Evolutionary conservation across 257 asterid genomes (phyloP).

Genomic region (Capsicum rhomboideum): DNA sequence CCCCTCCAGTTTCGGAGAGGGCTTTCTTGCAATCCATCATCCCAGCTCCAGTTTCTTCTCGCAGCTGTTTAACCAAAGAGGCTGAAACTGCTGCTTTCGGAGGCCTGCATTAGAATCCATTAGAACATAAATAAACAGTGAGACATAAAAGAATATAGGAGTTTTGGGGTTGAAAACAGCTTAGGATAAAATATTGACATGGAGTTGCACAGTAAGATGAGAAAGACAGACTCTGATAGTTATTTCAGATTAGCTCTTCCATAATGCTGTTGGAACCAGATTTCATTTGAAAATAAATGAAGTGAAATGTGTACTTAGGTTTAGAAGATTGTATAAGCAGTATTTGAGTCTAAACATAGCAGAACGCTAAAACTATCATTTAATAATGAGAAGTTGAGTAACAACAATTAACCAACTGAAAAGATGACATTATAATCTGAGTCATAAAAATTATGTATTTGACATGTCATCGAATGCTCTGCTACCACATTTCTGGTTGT

Average conservation of each 20-base stretch:
- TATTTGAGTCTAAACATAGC: background rate
- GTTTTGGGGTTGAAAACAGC: background rate
- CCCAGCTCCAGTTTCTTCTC: constrained; percentile 98
- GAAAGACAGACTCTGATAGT: background rate
- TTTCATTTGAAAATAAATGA: background rate
- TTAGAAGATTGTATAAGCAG: background rate
- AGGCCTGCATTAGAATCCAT: constrained; percentile 35
- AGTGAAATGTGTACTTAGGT: background rate
- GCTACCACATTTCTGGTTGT: background rate
- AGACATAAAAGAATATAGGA: background rate
- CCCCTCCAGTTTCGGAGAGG: constrained; percentile 80
- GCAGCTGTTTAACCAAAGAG: constrained; percentile 71
- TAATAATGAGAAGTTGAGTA: background rate
- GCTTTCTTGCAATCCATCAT: constrained; percentile 99
- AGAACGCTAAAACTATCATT: background rate
- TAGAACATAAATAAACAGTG: background rate
- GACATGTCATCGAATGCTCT: background rate
- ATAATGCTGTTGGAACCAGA: background rate
- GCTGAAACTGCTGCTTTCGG: constrained; percentile 56
- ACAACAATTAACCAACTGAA: background rate
- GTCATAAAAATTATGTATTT: background rate
- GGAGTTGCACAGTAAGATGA: background rate
- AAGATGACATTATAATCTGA: background rate
- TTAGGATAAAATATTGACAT: background rate
- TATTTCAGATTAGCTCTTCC: background rate